Conservation (phyloP, 129 eudicot species). For the Centella asiatica region DNA sequence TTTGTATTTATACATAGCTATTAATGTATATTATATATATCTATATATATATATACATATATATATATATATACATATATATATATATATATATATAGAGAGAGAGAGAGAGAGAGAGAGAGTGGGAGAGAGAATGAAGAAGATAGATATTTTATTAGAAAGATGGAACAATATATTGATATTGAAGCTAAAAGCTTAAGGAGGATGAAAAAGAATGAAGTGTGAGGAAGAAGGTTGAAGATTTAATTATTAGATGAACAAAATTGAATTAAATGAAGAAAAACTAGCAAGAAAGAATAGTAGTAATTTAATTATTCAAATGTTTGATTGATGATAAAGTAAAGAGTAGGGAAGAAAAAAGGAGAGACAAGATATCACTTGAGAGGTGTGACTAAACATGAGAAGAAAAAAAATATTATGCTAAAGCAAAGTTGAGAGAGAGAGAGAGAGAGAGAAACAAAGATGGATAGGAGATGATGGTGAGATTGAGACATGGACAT, state of each 20-base stretch:
- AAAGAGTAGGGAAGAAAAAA: slow-evolving; percentile 18
- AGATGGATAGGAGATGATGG: not conserved
- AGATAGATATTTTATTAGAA: too few species aligned
- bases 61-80: too few species aligned
- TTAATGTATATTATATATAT: too few species aligned
- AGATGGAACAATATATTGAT: too few species aligned
- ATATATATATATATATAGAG: too few species aligned
- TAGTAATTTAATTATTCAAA: not conserved
- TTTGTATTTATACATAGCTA: not conserved
- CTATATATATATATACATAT: too few species aligned
- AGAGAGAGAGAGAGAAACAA: not conserved
- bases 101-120: too few species aligned
- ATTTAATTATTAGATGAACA: too few species aligned
- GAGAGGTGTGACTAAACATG: slow-evolving; percentile 33
- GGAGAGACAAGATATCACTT: slow-evolving; percentile 40
- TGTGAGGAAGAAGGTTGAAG: slow-evolving; percentile 2
- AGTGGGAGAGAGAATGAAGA: too few species aligned
- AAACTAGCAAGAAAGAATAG: not conserved
- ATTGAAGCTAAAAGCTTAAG: too few species aligned
- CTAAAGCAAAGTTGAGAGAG: slow-evolving; percentile 10
- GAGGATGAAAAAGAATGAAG: too few species aligned
- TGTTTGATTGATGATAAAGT: slow-evolving; percentile 2
- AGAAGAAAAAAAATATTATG: slow-evolving; percentile 14
- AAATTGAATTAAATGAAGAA: too few species aligned
- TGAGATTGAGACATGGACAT: not conserved